phyloP scores from a whole-genome alignment of 2,329 filamentous ascomycete genomes.

The Alternaria longipes region DNA sequence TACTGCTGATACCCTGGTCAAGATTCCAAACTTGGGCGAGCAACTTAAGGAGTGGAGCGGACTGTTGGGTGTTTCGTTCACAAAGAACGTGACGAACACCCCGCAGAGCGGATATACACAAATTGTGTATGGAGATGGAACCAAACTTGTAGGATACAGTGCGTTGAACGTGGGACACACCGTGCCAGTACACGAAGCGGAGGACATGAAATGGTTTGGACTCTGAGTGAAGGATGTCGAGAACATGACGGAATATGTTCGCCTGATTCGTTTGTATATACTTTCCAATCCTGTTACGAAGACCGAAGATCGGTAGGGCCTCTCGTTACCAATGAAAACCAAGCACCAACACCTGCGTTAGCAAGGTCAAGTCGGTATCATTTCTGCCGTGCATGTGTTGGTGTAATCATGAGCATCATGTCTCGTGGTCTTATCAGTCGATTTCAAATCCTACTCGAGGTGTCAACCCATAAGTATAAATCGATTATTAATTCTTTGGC shows the following conservation, averaged over 20 bases:
- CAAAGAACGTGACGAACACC: slow-evolving; percentile 29
- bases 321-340: background rate
- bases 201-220: slow-evolving; percentile 23
- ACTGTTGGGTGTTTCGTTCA: slow-evolving; percentile 28
- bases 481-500: slow-evolving; percentile 24
- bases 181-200: slow-evolving; percentile 27
- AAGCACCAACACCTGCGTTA: background rate
- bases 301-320: background rate
- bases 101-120: slow-evolving; percentile 35
- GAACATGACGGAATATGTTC: background rate
- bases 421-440: background rate
- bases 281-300: background rate
- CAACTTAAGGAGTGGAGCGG: slow-evolving; percentile 43
- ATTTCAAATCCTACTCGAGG: background rate
- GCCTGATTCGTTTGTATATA: background rate
- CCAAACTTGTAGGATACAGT: slow-evolving; percentile 35
- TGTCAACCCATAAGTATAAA: background rate
- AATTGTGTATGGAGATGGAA: slow-evolving; percentile 41
- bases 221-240: background rate
- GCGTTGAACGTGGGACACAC: slow-evolving; percentile 38
- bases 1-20: slow-evolving; percentile 44
- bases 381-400: background rate
- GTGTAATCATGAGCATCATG: background rate
- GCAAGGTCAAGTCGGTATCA: background rate
- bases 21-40: slow-evolving; percentile 36